These are phyloP conservation scores for Codiaeum variegatum DNA, from an alignment of 441 rosid species.

Conservation along the genomic window DNA sequence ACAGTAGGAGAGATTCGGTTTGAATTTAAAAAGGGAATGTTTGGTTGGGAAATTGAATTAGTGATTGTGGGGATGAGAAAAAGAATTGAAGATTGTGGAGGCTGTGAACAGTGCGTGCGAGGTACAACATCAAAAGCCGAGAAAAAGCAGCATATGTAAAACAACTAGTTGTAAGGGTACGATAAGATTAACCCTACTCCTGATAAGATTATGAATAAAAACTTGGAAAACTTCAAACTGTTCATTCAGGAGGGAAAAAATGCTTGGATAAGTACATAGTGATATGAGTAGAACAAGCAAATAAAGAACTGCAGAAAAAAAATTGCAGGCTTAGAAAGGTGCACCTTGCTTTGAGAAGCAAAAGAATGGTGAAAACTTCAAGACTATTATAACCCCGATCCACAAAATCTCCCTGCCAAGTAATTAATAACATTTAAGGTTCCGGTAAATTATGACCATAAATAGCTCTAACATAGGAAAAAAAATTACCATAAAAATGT, in stretches of 20 bases:
- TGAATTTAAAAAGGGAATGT: no score
- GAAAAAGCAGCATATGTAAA: no score
- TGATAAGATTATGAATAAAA: no score
- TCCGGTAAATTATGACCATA: not conserved
- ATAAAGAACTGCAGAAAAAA: not conserved
- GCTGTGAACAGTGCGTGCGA: no score
- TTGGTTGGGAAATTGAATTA: no score
- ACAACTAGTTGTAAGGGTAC: no score
- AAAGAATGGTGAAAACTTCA: conserved; percentile 96
- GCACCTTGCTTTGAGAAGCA: conserved; percentile 99
- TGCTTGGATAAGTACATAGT: not conserved
- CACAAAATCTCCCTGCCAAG: conserved; percentile 87
- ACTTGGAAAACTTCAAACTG: no score
- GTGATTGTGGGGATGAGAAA: no score
- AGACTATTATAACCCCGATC: conserved; percentile 99
- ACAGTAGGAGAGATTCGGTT: no score
- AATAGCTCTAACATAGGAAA: not conserved
- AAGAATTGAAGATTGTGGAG: no score
- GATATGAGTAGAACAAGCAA: not conserved
- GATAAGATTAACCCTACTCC: no score
- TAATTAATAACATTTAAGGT: conserved; percentile 12
- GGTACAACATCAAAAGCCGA: no score
- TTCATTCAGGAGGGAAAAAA: not conserved
- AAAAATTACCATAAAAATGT: conserved; percentile 80
- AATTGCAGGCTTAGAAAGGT: not conserved